Evolutionary conservation across 306 rosid genomes (phyloP), one percentile per base, ranked within the genome.

Genomic region (Rosa persica): DNA sequence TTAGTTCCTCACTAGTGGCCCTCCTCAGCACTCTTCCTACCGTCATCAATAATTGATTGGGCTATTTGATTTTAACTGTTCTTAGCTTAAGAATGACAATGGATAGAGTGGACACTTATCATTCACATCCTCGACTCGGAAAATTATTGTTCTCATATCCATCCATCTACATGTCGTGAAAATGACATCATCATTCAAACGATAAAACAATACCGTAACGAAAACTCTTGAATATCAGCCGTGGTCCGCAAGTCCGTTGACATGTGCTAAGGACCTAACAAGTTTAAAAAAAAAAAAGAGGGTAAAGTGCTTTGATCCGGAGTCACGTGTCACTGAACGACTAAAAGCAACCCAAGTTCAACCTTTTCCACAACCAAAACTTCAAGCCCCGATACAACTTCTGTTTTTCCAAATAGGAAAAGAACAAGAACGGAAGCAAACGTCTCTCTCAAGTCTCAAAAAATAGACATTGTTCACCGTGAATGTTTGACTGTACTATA

Each of bases 311-410:
- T 58, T 60, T 40, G 17, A 15, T 6, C 27, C 51, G 42, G 72
- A 22, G 13, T 65, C 64, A 48, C 60, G 66, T 67, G 44, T 43
- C 51, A 11, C 72, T 20, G 72, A 68, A 68, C 3, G 72, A 76
- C 51, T 20, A 76, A 75, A 61, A 10, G 36, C 16, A 70, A 66
- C 76, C 76, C 39, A 78, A 20, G 60, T 54, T 70, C n/a, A 12
- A 40, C 16, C 55, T 71, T 60, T 71, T 38, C 25, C 57, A 30
- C 64, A 54, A 13, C 67, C 15, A 2, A 17, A 72, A 60, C 82
- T 71, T 40, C 43, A 66, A n/a, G 34, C 73, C 72, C 77, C 52
- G 11, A 16, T 1, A 49, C 65, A 72, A 30, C 5, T 12, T 39
- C 6, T 38, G 8, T 12, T 0, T 73, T 73, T 54, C 67, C 77